Evolutionary conservation across 2,329 filamentous ascomycete species (phyloP).

Genomic region (Magnaporthiopsis rhizophila): DNA sequence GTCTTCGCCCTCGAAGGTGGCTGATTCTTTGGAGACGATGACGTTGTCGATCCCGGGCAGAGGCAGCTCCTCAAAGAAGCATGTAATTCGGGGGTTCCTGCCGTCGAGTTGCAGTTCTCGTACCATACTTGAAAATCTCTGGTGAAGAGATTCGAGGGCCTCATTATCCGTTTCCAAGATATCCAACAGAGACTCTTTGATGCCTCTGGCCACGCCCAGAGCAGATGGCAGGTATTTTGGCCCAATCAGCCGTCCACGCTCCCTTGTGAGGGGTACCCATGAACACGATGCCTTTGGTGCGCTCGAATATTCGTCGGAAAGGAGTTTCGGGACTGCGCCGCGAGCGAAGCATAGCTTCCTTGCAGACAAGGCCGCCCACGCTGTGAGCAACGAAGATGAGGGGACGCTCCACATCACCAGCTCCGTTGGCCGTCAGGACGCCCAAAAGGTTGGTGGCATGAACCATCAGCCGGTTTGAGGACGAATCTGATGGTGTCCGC

Average conservation of each 20-base stretch:
- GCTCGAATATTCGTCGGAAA: slow-evolving; percentile 20
- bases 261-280: slow-evolving; percentile 31
- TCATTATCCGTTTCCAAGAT: slow-evolving; percentile 20
- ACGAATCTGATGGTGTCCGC: slow-evolving; percentile 17
- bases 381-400: slow-evolving; percentile 31
- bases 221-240: slow-evolving; percentile 18
- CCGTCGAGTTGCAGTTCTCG: slow-evolving; percentile 12
- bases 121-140: slow-evolving; percentile 21
- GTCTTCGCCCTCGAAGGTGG: slow-evolving; percentile 21
- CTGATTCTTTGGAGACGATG: slow-evolving; percentile 23
- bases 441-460: slow-evolving; percentile 23
- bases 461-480: slow-evolving; percentile 19
- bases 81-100: slow-evolving; percentile 19
- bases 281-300: slow-evolving; percentile 23
- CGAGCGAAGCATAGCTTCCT: slow-evolving; percentile 26
- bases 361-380: slow-evolving; percentile 30
- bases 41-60: slow-evolving; percentile 14
- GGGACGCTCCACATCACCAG: slow-evolving; percentile 16
- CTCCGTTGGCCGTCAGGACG: slow-evolving; percentile 19
- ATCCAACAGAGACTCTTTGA: slow-evolving; percentile 22
- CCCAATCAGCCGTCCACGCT: slow-evolving; percentile 26
- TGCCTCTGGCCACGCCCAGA: slow-evolving; percentile 23
- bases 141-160: slow-evolving; percentile 18
- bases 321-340: slow-evolving; percentile 21
- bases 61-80: slow-evolving; percentile 28